Percentiles rank a stretch among this genome's conserved stretches.
phyloP scores from a whole-genome alignment of 1,284 basidiomycete species.

The Amylostereum chailletii region DNA sequence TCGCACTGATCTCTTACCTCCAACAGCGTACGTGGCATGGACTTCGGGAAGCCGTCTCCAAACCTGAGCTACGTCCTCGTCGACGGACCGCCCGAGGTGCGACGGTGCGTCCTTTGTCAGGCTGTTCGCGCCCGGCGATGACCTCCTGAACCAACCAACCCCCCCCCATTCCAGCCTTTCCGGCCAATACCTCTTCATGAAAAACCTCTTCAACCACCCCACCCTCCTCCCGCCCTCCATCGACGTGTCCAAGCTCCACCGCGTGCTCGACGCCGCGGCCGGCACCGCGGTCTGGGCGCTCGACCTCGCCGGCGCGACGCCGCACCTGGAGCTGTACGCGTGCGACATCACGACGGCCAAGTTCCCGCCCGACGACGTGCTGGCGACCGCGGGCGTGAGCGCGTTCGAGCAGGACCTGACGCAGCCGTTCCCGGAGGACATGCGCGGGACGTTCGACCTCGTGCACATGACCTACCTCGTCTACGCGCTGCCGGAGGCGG shows the following conservation, averaged over 20 bases:
- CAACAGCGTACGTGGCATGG: no score
- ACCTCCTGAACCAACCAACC: background rate
- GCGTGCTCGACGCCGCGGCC: background rate
- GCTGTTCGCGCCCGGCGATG: background rate
- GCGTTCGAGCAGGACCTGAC: constrained; percentile 7
- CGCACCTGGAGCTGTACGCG: background rate
- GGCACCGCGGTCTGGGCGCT: background rate
- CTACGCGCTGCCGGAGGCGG: background rate
- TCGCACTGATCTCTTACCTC: no score
- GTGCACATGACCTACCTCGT: background rate
- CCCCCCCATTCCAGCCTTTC: background rate
- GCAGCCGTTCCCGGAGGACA: constrained; percentile 3
- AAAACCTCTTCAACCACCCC: background rate
- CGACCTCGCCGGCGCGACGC: background rate
- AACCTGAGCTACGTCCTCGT: background rate
- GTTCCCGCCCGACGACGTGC: background rate
- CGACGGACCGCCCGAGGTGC: background rate
- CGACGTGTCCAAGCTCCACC: background rate
- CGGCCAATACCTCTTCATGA: background rate
- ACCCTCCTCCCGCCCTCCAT: background rate
- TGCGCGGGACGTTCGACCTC: constrained; percentile 7
- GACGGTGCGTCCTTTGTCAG: background rate
- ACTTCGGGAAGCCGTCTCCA: background rate
- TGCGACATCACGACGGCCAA: constrained; percentile 5
- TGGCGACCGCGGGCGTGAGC: background rate